Base-by-base conservation (phyloP, 176 grass and related monocot species). In the Otatea glauca region DNA sequence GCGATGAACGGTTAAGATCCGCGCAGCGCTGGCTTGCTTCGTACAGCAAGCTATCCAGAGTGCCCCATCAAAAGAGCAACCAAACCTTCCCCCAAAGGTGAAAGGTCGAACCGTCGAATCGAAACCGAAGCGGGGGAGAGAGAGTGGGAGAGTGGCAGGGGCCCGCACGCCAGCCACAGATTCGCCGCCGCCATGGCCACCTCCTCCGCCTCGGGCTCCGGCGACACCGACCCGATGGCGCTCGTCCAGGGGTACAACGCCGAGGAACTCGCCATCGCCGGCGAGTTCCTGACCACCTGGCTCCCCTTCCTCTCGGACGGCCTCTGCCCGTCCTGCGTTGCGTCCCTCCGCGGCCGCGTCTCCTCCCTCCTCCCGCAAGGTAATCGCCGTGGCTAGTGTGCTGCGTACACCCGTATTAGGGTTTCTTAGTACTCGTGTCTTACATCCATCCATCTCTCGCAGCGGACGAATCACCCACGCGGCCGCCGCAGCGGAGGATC, bases 211-310 rank as follows among this genome's bases (percentile, higher is more conserved):
- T 1, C 18, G 25, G 25, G 15, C 81, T 18, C 37, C 41, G 72
- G 39, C 83, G 72, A 60, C 72, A 87, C 43, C 56, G 91, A 98
- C 76, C 68, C 91, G 65, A 87, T 91, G 89, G 75, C 70, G 48
- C 90, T 94, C 53, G 77, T 99, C 50, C 88, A 75, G 64, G 87
- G 82, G 13, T 95, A 93, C 86, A 85, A 81, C 29, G 9, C 83
- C 64, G 87, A 88, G 25, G 96, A 99, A 44, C 83, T 92, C n/a
- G 93, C 87, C 86, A 90, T 96, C 86, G 91, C 96, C 11, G 80
- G 85, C 1, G 93, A 99, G 77, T 99, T 99, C 86, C 90, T 99
- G 65, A 92, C 83, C 81, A 90, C 86, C 10, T 99, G 96, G 96
- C 86, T 99, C 13, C 93, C 96, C 42, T 99, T 99, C 81, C 87